A percentile compares a stretch with the other conserved stretches of the same genome.
Evolutionary conservation across 768 basidiomycete species (phyloP).

Genomic region (Lactarius trivialis): DNA sequence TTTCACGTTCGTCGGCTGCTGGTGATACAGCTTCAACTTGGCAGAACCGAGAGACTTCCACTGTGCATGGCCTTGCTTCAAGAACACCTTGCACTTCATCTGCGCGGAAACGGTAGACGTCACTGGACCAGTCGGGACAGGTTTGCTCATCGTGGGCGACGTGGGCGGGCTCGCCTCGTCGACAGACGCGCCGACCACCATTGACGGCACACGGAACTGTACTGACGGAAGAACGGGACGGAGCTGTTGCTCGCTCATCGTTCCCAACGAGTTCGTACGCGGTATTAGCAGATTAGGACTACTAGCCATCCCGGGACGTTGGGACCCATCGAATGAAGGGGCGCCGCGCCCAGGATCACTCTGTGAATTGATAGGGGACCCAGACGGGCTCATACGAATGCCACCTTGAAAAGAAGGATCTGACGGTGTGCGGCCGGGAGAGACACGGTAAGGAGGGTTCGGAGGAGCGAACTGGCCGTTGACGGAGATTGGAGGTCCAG

Average conservation of each 20-base stretch:
- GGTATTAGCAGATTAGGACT: slow-evolving; percentile 24
- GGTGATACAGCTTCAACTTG: slow-evolving; percentile 77
- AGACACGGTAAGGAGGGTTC: neutral
- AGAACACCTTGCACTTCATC: slow-evolving; percentile 98
- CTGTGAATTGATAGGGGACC: slow-evolving; percentile 52
- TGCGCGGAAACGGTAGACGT: slow-evolving; percentile 75
- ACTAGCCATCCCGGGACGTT: slow-evolving; percentile 33
- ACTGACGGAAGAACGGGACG: slow-evolving; percentile 61
- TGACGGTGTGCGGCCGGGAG: slow-evolving; percentile 24
- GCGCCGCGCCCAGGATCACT: slow-evolving; percentile 28
- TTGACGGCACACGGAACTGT: slow-evolving; percentile 47
- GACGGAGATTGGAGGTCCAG: neutral
- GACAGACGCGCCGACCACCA: slow-evolving; percentile 45
- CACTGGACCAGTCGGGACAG: slow-evolving; percentile 54
- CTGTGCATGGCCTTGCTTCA: slow-evolving; percentile 92
- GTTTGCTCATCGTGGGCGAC: slow-evolving; percentile 61
- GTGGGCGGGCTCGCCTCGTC: slow-evolving; percentile 77
- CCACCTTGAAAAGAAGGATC: slow-evolving; percentile 28
- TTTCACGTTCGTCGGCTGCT: slow-evolving; percentile 84
- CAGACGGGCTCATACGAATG: slow-evolving; percentile 49
- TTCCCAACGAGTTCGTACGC: slow-evolving; percentile 28
- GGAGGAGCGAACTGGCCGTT: slow-evolving; percentile 6
- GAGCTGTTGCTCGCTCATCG: slow-evolving; percentile 33
- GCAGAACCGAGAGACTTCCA: slow-evolving; percentile 95
- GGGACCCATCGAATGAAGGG: slow-evolving; percentile 31